phyloP scores from a whole-genome alignment of 805 yeast species.

The Sungouiella blattae region DNA sequence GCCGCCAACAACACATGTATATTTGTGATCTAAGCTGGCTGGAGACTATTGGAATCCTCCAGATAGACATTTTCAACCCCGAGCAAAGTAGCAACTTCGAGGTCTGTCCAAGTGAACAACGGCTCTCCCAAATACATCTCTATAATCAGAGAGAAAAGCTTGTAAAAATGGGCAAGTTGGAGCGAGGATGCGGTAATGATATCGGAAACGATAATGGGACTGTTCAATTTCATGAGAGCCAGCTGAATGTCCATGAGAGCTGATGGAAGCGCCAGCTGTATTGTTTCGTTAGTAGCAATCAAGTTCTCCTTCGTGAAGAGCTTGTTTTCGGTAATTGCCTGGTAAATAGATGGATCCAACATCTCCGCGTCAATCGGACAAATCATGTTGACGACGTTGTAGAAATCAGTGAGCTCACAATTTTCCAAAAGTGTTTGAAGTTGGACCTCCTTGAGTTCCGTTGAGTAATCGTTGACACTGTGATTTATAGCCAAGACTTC shows the following conservation, averaged over 20 bases:
- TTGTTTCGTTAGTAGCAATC: conserved; percentile 37
- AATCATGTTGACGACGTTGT: conserved; percentile 68
- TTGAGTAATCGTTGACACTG: conserved; percentile 31
- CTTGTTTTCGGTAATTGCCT: conserved; percentile 62
- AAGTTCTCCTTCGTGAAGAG: conserved; percentile 46
- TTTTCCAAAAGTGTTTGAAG: conserved; percentile 45
- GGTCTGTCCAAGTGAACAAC: conserved; percentile 50
- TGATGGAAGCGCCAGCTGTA: conserved; percentile 54
- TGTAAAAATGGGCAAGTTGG: conserved; percentile 47
- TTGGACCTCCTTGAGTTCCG: conserved; percentile 42
- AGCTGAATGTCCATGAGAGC: conserved; percentile 61
- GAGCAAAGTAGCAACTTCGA: conserved; percentile 64
- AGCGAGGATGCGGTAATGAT: conserved; percentile 49
- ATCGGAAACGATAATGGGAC: conserved; percentile 59
- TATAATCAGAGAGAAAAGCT: conserved; percentile 34
- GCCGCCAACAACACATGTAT: neutral
- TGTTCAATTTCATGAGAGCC: conserved; percentile 54
- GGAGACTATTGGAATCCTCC: too few relatives aligned
- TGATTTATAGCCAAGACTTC: conserved; percentile 35
- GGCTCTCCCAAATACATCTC: conserved; percentile 30
- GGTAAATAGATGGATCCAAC: conserved; percentile 59
- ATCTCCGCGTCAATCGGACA: conserved; percentile 58
- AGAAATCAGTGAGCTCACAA: conserved; percentile 56
- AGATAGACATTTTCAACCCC: conserved; percentile 52
- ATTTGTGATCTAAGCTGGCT: too few relatives aligned